These are phyloP conservation scores for Coemansia sp. DNA, from an alignment of 192 early-diverging fungal genomes.

Conservation along the genomic window DNA sequence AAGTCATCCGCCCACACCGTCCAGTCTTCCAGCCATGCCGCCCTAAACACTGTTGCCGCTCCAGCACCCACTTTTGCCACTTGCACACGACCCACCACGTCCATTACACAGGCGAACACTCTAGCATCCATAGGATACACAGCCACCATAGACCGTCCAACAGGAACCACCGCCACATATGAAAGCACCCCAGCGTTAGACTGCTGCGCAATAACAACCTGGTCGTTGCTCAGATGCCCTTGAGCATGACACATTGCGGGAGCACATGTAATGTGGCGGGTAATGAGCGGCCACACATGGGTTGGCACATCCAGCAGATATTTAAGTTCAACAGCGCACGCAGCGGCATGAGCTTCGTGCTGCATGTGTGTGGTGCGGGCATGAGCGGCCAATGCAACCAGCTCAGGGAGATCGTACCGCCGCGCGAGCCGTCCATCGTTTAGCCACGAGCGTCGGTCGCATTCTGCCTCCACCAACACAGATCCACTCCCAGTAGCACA, in stretches of 20 bases:
- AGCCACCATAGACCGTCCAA: background rate
- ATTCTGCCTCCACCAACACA: background rate
- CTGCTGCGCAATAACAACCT: background rate
- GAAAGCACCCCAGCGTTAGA: background rate
- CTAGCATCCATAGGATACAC: constrained; percentile 20
- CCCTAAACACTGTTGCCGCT: background rate
- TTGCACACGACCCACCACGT: background rate
- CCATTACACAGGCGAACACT: constrained; percentile 1
- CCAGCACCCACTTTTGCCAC: background rate
- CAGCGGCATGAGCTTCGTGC: background rate
- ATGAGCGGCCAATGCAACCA: constrained; percentile 37
- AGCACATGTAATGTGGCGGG: background rate
- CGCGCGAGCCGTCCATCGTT: constrained; percentile 25
- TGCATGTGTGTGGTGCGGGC: constrained; percentile 2
- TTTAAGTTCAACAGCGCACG: background rate
- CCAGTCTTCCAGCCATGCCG: constrained; percentile 44
- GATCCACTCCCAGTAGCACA: background rate
- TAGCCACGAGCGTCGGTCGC: constrained; percentile 13
- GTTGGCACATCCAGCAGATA: background rate
- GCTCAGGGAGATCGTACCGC: constrained; percentile 40
- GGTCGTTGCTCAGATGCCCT: background rate
- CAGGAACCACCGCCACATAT: constrained; percentile 24
- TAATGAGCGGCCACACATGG: constrained; percentile 9
- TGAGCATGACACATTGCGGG: constrained; percentile 9
- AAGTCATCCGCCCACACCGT: background rate